Percentiles rank a stretch among this genome's conserved stretches.
Conservation (phyloP, 345 rosid species). For the Citrus trifoliata region DNA sequence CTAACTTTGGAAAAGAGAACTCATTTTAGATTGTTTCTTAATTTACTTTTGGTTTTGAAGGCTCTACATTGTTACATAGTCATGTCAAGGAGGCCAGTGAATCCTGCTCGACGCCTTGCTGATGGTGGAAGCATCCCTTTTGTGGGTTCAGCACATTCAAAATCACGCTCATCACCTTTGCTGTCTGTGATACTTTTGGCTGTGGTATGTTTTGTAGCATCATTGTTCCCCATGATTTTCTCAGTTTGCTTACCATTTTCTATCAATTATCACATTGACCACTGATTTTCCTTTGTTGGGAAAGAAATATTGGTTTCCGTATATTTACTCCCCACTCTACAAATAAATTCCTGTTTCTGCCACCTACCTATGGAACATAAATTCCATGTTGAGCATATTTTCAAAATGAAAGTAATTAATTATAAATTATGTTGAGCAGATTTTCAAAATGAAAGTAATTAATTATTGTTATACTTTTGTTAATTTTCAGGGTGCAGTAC, state of each 20-base stretch:
- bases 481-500: constrained; percentile 60
- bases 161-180: constrained; percentile 52
- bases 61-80: neutral
- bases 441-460: constrained; percentile 1
- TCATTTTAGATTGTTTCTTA: neutral
- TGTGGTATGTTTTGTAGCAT: constrained; percentile 37
- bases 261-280: neutral
- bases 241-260: neutral
- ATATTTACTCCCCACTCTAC: neutral
- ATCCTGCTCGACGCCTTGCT: constrained; percentile 49
- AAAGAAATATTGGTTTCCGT: neutral
- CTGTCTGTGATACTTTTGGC: constrained; percentile 43
- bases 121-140: constrained; percentile 53
- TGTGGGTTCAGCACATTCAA: constrained; percentile 43
- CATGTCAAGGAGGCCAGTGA: constrained; percentile 69
- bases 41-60: constrained; percentile 12
- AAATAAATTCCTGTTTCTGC: neutral
- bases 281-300: neutral
- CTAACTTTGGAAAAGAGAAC: neutral
- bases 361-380: neutral
- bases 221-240: neutral
- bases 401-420: constrained; percentile 7
- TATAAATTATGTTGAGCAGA: neutral
- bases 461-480: constrained; percentile 11
- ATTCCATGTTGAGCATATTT: neutral